Conservation (phyloP, 495 filamentous ascomycete genomes). For the Tuber brumale region DNA sequence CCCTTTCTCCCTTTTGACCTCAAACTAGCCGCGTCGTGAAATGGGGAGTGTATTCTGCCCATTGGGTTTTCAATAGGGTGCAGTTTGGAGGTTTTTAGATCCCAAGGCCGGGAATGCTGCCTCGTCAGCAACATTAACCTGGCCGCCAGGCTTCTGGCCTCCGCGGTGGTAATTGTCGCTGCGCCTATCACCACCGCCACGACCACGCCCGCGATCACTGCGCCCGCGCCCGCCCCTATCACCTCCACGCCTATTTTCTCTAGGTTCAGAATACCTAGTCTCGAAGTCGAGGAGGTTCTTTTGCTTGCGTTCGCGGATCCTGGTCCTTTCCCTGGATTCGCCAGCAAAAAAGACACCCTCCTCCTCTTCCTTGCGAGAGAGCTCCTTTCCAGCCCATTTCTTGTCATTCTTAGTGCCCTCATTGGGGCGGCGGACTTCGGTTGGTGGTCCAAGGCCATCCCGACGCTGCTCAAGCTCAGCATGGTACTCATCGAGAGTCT, state of each 20-base stretch:
- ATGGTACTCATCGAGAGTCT: conserved; percentile 80
- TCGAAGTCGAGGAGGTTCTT: conserved; percentile 87
- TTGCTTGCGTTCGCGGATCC: conserved; percentile 82
- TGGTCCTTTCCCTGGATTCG: conserved; percentile 67
- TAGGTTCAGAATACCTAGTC: conserved; percentile 63
- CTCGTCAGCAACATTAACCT: conserved; percentile 59
- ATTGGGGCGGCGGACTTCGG: conserved; percentile 74
- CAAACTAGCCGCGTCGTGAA: neutral
- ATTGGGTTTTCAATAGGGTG: neutral
- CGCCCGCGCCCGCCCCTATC: conserved; percentile 46
- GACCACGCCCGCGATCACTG: conserved; percentile 50
- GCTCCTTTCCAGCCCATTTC: conserved; percentile 76
- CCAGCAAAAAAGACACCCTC: conserved; percentile 68
- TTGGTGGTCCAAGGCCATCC: conserved; percentile 57
- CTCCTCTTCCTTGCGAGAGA: conserved; percentile 64
- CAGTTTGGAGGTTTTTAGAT: conserved; percentile 34
- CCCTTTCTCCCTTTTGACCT: neutral
- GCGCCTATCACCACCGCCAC: conserved; percentile 45
- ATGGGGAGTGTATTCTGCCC: neutral
- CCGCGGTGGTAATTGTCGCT: conserved; percentile 26
- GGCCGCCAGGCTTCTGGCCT: conserved; percentile 21
- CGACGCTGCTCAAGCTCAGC: conserved; percentile 80
- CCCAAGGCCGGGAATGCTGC: conserved; percentile 70
- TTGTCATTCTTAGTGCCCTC: conserved; percentile 82
- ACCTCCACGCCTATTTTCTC: conserved; percentile 49